phyloP scores from a whole-genome alignment of 129 eudicot species.

The Lactuca saligna region DNA sequence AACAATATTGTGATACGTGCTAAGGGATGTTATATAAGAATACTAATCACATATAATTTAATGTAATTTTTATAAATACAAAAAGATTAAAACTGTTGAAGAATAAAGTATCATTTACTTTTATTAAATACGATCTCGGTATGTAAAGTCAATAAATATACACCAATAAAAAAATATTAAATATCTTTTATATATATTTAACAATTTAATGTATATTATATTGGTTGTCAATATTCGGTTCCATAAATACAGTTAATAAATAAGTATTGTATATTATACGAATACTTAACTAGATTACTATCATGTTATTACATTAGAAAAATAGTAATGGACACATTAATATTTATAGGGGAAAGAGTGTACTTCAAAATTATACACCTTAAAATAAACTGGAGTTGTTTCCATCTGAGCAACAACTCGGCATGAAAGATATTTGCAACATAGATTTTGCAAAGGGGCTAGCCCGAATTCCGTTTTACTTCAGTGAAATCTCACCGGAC shows the following conservation, averaged over 20 bases:
- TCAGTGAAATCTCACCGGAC: slow-evolving; percentile 22
- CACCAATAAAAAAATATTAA: too few relatives aligned
- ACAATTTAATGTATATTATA: too few relatives aligned
- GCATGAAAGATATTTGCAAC: slow-evolving; percentile 4
- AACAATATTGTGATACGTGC: too few relatives aligned
- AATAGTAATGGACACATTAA: not conserved
- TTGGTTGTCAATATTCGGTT: not conserved
- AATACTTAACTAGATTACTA: not conserved
- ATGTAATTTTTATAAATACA: too few relatives aligned
- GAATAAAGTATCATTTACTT: not conserved
- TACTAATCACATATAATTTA: too few relatives aligned
- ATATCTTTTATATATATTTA: not conserved
- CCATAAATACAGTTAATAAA: too few relatives aligned
- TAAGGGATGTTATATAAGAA: too few relatives aligned
- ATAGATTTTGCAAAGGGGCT: slow-evolving; percentile 24
- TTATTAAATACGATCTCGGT: not conserved
- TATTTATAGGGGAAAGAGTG: slow-evolving; percentile 1
- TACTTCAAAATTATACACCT: not conserved
- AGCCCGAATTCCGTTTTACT: slow-evolving; percentile 20
- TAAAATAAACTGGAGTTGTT: not conserved
- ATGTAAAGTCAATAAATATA: too few relatives aligned
- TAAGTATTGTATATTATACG: not conserved
- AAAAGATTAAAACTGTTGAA: not conserved
- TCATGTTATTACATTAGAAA: not conserved
- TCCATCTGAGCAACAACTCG: not conserved